Evolutionary conservation across 1,284 basidiomycete genomes (phyloP).

Genomic region (Ceratobasidium sp.): DNA sequence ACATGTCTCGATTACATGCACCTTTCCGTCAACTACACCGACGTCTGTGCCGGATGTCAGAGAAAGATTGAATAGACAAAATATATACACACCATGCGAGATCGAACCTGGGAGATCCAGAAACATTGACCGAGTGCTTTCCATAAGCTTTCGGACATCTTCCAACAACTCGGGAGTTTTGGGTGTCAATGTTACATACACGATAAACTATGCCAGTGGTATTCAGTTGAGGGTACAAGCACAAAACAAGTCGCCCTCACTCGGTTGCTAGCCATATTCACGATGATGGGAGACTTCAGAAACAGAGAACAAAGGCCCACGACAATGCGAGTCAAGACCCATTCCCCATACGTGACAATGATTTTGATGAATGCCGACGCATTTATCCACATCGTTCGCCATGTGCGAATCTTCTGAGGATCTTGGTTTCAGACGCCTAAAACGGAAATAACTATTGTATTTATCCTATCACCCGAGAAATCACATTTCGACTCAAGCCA

Average conservation of each 20-base stretch:
- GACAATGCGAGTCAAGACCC: neutral
- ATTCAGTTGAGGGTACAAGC: neutral
- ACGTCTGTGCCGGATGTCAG: neutral
- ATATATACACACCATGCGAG: constrained; percentile 9
- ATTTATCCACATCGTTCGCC: neutral
- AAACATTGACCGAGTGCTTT: constrained; percentile 9
- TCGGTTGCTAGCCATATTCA: constrained; percentile 17
- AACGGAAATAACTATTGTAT: neutral
- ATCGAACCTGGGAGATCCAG: constrained; percentile 10
- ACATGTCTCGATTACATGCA: constrained; percentile 35
- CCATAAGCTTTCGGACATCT: constrained; percentile 17
- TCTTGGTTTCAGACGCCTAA: neutral
- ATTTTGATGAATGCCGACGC: neutral
- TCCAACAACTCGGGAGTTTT: constrained; percentile 16
- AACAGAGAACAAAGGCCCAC: neutral
- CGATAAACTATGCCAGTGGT: neutral
- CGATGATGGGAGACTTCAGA: neutral
- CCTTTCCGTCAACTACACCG: constrained; percentile 25
- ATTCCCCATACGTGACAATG: neutral
- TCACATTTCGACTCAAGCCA: neutral
- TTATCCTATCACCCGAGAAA: neutral
- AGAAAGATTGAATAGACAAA: neutral
- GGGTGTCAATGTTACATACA: constrained; percentile 26
- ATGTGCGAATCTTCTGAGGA: neutral
- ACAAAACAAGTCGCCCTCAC: neutral